Conservation (phyloP, 1,284 basidiomycete genomes). For the Naganishia liquefaciens region DNA sequence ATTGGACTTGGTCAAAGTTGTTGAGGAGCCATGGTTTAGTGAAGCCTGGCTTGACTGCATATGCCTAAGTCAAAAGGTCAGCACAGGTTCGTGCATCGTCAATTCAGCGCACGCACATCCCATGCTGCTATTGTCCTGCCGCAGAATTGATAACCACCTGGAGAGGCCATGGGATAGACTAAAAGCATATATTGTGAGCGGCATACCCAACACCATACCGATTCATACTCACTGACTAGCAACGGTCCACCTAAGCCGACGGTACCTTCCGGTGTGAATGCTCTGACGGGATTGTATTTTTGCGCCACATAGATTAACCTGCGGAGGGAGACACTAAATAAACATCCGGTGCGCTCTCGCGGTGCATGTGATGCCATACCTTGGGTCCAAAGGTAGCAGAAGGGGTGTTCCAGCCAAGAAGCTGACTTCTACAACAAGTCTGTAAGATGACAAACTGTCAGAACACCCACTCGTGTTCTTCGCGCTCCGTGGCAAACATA, state of each 20-base stretch:
- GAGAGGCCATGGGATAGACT: constrained; percentile 68
- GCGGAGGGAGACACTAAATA: too few species aligned
- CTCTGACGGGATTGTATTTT: constrained; percentile 55
- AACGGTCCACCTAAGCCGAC: constrained; percentile 56
- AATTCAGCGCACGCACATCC: constrained; percentile 38
- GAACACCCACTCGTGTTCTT: background rate
- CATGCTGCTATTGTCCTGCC: constrained; percentile 51
- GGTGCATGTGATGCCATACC: constrained; percentile 41
- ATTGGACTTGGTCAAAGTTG: constrained; percentile 66
- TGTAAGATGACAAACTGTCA: background rate
- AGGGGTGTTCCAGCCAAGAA: constrained; percentile 47
- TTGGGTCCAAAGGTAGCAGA: constrained; percentile 58
- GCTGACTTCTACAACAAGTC: constrained; percentile 41
- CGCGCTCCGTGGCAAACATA: constrained; percentile 9
- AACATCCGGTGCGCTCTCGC: background rate
- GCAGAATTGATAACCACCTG: constrained; percentile 67
- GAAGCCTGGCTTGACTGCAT: constrained; percentile 41
- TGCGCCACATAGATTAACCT: constrained; percentile 43
- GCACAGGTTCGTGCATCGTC: too few species aligned
- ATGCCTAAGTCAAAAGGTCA: constrained; percentile 8
- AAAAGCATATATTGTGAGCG: constrained; percentile 58
- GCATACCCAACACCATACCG: constrained; percentile 52
- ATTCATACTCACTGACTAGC: constrained; percentile 38
- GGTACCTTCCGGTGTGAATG: constrained; percentile 57
- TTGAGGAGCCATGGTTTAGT: constrained; percentile 64